Conservation (phyloP, 768 basidiomycete genomes). For the Naematelia encephala region DNA sequence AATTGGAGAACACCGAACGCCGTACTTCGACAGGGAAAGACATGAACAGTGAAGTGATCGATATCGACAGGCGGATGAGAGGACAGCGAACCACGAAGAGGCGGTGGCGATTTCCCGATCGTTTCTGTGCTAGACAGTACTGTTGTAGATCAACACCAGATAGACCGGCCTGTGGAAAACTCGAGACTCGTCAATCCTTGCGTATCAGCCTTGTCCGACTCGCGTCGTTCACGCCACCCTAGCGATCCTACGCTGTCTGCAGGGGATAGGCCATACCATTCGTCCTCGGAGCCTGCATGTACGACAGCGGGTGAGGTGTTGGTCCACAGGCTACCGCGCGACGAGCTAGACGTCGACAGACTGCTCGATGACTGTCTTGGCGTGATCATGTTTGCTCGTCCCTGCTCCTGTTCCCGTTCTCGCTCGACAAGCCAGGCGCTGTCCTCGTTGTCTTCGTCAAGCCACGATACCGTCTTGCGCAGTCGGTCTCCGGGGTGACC, state of each 20-base stretch:
- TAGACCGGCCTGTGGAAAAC: slow-evolving; percentile 6
- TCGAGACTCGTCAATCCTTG: neutral
- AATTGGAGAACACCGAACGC: too few species aligned
- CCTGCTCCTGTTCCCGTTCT: neutral
- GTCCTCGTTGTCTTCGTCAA: neutral
- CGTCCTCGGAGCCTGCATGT: neutral
- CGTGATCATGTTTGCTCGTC: neutral
- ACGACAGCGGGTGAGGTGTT: neutral
- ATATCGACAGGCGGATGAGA: too few species aligned
- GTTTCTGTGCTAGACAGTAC: too few species aligned
- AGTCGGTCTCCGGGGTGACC: neutral
- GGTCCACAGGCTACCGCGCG: neutral
- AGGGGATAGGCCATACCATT: neutral
- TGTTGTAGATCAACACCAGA: neutral
- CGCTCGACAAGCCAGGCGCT: neutral
- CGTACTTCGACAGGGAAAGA: too few species aligned
- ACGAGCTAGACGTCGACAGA: neutral
- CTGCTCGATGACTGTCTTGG: neutral
- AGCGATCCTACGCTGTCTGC: neutral
- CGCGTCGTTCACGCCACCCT: neutral
- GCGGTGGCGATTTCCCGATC: too few species aligned
- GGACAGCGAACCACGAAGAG: too few species aligned
- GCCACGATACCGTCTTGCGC: neutral
- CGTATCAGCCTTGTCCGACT: neutral
- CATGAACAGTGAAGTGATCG: too few species aligned